phyloP scores from a whole-genome alignment of 2,329 filamentous ascomycete genomes.

The Colletotrichum horii region DNA sequence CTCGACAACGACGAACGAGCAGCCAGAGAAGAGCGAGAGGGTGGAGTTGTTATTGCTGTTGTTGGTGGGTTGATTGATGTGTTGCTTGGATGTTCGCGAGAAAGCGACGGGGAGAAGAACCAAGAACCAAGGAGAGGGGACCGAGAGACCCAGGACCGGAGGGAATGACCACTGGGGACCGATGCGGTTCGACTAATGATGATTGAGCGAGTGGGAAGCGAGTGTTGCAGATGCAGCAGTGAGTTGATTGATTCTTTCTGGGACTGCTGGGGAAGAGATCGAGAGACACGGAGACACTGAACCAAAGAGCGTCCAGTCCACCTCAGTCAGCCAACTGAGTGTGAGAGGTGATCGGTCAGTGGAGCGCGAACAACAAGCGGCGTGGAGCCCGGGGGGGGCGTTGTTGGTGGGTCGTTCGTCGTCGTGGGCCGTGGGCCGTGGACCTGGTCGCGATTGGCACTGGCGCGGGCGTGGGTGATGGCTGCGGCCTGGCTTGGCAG shows the following conservation, averaged over 20 bases:
- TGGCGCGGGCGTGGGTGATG: background rate
- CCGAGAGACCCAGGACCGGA: background rate
- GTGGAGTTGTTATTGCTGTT: background rate
- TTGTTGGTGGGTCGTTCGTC: background rate
- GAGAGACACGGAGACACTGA: background rate
- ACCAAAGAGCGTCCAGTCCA: background rate
- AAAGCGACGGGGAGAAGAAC: background rate
- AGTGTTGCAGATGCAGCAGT: background rate
- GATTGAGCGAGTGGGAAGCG: background rate
- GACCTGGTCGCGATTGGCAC: background rate
- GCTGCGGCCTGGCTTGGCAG: background rate
- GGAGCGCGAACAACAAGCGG: background rate
- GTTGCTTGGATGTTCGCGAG: background rate
- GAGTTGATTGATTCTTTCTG: background rate
- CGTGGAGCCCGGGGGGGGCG: background rate
- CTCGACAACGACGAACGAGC: constrained; percentile 5
- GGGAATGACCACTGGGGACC: background rate
- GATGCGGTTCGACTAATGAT: background rate
- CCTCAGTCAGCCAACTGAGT: background rate
- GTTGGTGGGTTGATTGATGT: background rate
- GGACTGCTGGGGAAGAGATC: background rate
- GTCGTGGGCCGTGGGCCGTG: background rate
- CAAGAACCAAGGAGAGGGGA: background rate
- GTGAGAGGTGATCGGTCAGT: background rate
- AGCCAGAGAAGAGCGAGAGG: background rate